Evolutionary conservation across 2,329 filamentous ascomycete species (phyloP).

Genomic region (Aspergillus quadricinctus): DNA sequence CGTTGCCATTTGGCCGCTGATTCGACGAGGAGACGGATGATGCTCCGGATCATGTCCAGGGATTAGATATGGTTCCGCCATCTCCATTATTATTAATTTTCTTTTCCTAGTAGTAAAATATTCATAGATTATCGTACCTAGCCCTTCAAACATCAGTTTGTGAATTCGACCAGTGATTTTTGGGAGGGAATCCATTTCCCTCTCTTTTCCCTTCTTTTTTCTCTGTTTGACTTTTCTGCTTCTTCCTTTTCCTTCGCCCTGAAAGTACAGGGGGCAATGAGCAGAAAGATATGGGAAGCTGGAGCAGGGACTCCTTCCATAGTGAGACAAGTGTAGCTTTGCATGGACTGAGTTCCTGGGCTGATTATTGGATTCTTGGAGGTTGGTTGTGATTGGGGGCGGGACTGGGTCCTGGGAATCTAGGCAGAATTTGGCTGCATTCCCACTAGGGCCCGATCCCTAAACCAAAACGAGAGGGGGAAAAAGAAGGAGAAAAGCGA

Average conservation of each 20-base stretch:
- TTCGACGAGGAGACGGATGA: no score
- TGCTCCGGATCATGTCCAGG: no score
- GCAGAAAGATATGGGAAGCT: not conserved
- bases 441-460: constrained; percentile 20
- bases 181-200: not conserved
- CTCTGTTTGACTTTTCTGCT: no score
- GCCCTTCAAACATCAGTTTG: no score
- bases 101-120: no score
- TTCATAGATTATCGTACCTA: no score
- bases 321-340: not conserved
- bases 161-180: not conserved
- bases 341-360: not conserved
- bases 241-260: not conserved
- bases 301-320: not conserved
- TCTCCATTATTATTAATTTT: no score
- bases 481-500: not conserved
- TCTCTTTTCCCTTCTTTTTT: no score
- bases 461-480: not conserved
- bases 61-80: no score
- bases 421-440: constrained; percentile 7
- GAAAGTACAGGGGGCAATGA: not conserved
- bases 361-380: not conserved
- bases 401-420: not conserved
- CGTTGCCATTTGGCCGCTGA: no score
- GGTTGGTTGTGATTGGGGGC: not conserved